Conservation (phyloP, 495 filamentous ascomycete species). For the Durotheca rogersii region DNA sequence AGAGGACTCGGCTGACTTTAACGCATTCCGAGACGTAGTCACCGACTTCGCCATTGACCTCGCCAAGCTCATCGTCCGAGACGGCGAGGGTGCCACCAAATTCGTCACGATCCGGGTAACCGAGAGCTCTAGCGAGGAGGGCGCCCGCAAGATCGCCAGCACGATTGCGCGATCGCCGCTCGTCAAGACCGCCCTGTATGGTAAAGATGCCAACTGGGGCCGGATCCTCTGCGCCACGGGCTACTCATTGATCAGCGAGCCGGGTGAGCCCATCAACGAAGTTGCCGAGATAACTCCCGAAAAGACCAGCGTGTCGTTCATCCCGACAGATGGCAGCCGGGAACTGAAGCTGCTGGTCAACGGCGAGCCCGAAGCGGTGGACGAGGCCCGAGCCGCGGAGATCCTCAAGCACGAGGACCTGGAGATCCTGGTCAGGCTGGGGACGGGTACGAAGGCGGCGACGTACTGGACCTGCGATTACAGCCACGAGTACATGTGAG, state of each 20-base stretch:
- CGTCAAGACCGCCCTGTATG: slow-evolving; percentile 96
- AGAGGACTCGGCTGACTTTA: slow-evolving; percentile 60
- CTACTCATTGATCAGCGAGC: slow-evolving; percentile 73
- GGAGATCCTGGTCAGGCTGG: slow-evolving; percentile 76
- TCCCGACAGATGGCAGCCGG: slow-evolving; percentile 78
- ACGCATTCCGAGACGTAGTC: slow-evolving; percentile 65
- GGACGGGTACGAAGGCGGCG: slow-evolving; percentile 69
- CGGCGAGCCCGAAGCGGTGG: slow-evolving; percentile 90
- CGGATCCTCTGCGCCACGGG: slow-evolving; percentile 94
- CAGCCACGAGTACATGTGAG: slow-evolving; percentile 85
- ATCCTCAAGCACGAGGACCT: slow-evolving; percentile 86
- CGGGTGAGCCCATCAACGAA: slow-evolving; percentile 53
- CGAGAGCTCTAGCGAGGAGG: slow-evolving; percentile 65
- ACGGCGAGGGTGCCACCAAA: slow-evolving; percentile 97
- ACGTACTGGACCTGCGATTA: slow-evolving; percentile 97
- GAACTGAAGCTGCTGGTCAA: slow-evolving; percentile 83
- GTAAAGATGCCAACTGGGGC: slow-evolving; percentile 96
- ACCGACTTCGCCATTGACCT: slow-evolving; percentile 78
- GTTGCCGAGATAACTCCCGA: slow-evolving; percentile 70
- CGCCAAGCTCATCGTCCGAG: slow-evolving; percentile 89
- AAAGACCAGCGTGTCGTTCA: slow-evolving; percentile 87
- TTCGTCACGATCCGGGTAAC: slow-evolving; percentile 91
- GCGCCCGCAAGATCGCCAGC: slow-evolving; percentile 69
- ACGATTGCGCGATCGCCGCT: slow-evolving; percentile 92
- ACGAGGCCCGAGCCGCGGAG: slow-evolving; percentile 80